Evolutionary conservation across 148 eudicot species (phyloP).

Genomic region (Rhododendron kiyosumense): DNA sequence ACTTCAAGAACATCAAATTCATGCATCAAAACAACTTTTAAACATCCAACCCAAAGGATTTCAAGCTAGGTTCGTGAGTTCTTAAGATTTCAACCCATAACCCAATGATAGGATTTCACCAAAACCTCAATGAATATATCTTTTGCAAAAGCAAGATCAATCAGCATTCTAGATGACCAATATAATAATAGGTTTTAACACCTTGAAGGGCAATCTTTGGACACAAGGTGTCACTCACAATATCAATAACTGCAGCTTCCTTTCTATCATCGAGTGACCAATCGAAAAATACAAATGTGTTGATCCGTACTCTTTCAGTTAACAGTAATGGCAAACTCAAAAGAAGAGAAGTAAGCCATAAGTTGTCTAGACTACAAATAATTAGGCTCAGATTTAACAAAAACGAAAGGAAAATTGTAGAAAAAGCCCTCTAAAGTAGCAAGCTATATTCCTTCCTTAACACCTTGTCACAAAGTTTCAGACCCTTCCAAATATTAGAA

Average conservation of each 20-base stretch:
- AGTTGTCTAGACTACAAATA: no score
- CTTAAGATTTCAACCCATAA: no score
- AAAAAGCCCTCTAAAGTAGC: background rate
- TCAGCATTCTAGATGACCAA: background rate
- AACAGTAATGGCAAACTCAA: slow-evolving; percentile 49
- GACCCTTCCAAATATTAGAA: background rate
- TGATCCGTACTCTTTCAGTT: slow-evolving; percentile 57
- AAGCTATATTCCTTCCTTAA: background rate
- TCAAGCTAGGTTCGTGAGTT: no score
- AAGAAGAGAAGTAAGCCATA: no score
- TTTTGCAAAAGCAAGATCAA: background rate
- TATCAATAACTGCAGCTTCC: slow-evolving; percentile 46
- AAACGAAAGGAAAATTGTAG: background rate
- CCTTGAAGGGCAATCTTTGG: slow-evolving; percentile 74
- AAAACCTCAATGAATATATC: slow-evolving; percentile 1
- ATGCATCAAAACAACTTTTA: no score
- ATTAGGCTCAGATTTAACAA: no score
- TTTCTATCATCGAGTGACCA: slow-evolving; percentile 44
- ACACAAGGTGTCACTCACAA: slow-evolving; percentile 38
- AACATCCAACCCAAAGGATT: no score
- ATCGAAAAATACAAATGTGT: slow-evolving; percentile 51
- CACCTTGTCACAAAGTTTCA: background rate
- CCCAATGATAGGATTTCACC: no score
- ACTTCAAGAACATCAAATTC: no score
- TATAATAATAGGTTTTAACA: slow-evolving; percentile 16